These are phyloP conservation scores for Postia placenta DNA, from an alignment of 768 basidiomycete species.

Conservation along the genomic window DNA sequence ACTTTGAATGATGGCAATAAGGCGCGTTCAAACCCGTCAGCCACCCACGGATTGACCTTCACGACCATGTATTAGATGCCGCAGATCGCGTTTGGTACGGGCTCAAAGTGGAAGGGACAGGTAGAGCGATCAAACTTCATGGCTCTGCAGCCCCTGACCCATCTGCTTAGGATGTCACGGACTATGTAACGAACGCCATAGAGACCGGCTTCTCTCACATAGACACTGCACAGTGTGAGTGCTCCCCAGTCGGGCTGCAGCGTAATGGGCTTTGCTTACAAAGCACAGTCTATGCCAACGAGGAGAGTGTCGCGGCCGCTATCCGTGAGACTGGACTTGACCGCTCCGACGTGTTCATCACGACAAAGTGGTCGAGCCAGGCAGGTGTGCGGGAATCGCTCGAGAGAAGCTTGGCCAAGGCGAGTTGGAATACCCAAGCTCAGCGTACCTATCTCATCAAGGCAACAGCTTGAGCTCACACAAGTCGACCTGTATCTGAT, in stretches of 20 bases:
- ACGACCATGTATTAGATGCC: conserved; percentile 39
- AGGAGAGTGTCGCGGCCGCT: conserved; percentile 31
- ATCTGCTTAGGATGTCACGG: conserved; percentile 38
- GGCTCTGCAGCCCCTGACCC: conserved; percentile 15
- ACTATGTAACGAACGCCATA: conserved; percentile 50
- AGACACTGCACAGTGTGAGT: conserved; percentile 49
- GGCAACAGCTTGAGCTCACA: conserved; percentile 50
- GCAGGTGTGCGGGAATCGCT: conserved; percentile 34
- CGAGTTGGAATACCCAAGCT: too few species aligned
- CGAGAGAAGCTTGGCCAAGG: conserved; percentile 44
- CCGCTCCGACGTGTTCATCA: conserved; percentile 29
- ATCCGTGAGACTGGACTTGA: conserved; percentile 30
- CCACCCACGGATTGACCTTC: not conserved
- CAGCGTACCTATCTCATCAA: too few species aligned
- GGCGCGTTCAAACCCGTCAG: conserved; percentile 15
- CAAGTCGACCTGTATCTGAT: conserved; percentile 70
- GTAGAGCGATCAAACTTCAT: conserved; percentile 6
- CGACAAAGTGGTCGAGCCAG: conserved; percentile 44
- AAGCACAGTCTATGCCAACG: conserved; percentile 28
- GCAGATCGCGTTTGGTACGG: conserved; percentile 57
- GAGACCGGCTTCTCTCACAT: conserved; percentile 57
- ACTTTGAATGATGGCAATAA: conserved; percentile 32
- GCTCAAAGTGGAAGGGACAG: conserved; percentile 33
- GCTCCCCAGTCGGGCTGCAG: not conserved
- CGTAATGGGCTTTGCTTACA: not conserved